Conservation (phyloP, 2,329 filamentous ascomycete species). For the Trichoderma sp. region DNA sequence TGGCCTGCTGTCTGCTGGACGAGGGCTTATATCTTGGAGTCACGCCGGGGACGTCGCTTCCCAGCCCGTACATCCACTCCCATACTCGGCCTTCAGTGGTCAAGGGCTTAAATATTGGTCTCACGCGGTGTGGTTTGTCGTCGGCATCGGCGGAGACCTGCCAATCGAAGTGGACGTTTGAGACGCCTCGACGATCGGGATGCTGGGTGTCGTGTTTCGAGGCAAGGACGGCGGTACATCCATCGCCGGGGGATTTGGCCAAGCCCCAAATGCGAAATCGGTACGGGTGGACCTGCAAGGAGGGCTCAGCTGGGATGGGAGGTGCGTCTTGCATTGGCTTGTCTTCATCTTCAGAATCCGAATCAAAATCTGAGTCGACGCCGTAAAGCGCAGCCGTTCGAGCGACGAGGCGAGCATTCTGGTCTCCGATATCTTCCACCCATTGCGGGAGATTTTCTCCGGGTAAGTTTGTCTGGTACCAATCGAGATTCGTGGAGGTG, state of each 20-base stretch:
- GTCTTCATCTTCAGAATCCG: slow-evolving; percentile 26
- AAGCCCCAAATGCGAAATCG: slow-evolving; percentile 54
- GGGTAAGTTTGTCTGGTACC: slow-evolving; percentile 51
- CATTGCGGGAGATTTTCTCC: slow-evolving; percentile 39
- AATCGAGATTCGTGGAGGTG: slow-evolving; percentile 48
- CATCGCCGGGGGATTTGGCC: slow-evolving; percentile 49
- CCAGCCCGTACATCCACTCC: slow-evolving; percentile 59
- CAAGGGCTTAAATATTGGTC: slow-evolving; percentile 27
- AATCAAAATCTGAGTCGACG: slow-evolving; percentile 29
- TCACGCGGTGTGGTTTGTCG: neutral
- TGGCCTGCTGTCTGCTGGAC: slow-evolving; percentile 20
- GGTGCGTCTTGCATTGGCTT: slow-evolving; percentile 19
- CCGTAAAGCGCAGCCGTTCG: slow-evolving; percentile 43
- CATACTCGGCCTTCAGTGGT: slow-evolving; percentile 56
- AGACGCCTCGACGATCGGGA: slow-evolving; percentile 42
- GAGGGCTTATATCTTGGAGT: slow-evolving; percentile 27
- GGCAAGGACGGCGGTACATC: slow-evolving; percentile 49
- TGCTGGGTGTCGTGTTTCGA: slow-evolving; percentile 48
- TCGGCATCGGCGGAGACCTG: slow-evolving; percentile 22
- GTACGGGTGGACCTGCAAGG: slow-evolving; percentile 46
- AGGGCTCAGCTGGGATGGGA: slow-evolving; percentile 21
- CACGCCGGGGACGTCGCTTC: slow-evolving; percentile 44
- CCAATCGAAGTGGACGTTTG: slow-evolving; percentile 39
- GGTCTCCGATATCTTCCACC: slow-evolving; percentile 46
- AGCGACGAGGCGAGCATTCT: slow-evolving; percentile 43